Evolutionary conservation across 208 protist species (phyloP), one percentile per base, ranked within the genome.

Genomic region (Phytomonas serpens): DNA sequence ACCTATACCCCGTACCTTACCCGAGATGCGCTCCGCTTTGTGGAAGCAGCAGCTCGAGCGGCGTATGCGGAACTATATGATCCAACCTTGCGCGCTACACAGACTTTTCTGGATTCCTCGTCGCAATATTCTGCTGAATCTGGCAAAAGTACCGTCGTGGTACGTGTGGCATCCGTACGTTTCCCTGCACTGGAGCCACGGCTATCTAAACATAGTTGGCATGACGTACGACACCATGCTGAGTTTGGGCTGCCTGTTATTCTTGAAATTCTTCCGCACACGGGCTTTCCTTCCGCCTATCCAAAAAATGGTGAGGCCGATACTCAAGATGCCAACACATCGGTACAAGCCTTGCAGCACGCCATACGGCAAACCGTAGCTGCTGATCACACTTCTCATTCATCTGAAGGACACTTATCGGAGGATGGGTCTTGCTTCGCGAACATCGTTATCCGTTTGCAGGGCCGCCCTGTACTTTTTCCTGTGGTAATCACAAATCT

Each of bases 21-120:
- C 23, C 77, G 83, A 33, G 86, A 95, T 64, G 76, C 83, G 9
- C 52, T 75, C 33, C 87, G 84, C 57, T 93, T 95, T 80, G 66
- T 90, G 27, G 85, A 90, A 69, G 70, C 71, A 37, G 81, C 85
- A n/a, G 81, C 84, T 16, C 16, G 84, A 33, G 90, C 90, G 14
- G 86, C 82, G 30, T 91, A 93, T 71, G 85, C 86, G 9, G 87
- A 93, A 71, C 67, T 93, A n/a, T 95, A 93, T 79, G 87, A 83
- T 37, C 78, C 78, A 10, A 76, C 74, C 32, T 38, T 42, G 11
- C 61, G 34, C 27, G 62, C 71, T 19, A 65, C 62, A 7, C 57
- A 61, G 9, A 32, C 14, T 3, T 40, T 68, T 16, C 23, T 75
- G 23, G 57, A 3, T 47, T 47, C 40, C 14, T 47, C 40, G 16